Percentiles rank a stretch among this genome's conserved stretches.
These are phyloP conservation scores for Suillus plorans DNA, from an alignment of 768 basidiomycete species.

Conservation along the genomic window DNA sequence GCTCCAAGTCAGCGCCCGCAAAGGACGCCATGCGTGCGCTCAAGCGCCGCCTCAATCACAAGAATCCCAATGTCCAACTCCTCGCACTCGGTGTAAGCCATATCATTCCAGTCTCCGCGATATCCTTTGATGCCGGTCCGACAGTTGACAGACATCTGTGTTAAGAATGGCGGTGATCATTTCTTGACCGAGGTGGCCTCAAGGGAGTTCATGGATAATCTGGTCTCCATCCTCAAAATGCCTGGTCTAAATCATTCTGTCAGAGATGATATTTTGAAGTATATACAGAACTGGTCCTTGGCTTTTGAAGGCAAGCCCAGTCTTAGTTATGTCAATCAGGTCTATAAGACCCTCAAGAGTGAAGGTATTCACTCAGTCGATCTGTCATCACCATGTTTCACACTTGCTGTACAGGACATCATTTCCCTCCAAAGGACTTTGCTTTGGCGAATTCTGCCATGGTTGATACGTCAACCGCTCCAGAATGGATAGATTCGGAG, in stretches of 20 bases:
- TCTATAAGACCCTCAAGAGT: constrained; percentile 70
- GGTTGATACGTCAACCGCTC: constrained; percentile 89
- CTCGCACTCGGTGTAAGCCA: constrained; percentile 77
- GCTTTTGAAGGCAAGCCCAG: constrained; percentile 81
- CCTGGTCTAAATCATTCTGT: constrained; percentile 79
- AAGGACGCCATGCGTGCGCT: constrained; percentile 87
- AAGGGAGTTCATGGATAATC: constrained; percentile 91
- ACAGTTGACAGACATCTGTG: constrained; percentile 84
- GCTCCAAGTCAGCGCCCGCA: constrained; percentile 83
- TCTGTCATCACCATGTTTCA: neutral
- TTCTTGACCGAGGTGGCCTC: constrained; percentile 85
- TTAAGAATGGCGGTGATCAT: constrained; percentile 96
- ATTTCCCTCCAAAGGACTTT: constrained; percentile 80
- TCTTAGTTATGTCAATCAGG: constrained; percentile 74
- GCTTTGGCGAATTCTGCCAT: constrained; percentile 72
- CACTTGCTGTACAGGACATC: constrained; percentile 52
- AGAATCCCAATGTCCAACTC: constrained; percentile 94
- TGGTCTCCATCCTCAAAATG: constrained; percentile 84
- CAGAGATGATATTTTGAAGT: constrained; percentile 70
- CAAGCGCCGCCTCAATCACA: constrained; percentile 84
- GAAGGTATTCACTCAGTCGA: constrained; percentile 54
- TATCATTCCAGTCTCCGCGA: neutral
- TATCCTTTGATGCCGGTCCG: constrained; percentile 3
- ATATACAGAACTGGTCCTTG: constrained; percentile 92
- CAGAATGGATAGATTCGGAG: constrained; percentile 97